Evolutionary conservation across 2,329 filamentous ascomycete genomes (phyloP), one percentile per base, ranked within the genome.

Genomic region (Penicillium occitanis): DNA sequence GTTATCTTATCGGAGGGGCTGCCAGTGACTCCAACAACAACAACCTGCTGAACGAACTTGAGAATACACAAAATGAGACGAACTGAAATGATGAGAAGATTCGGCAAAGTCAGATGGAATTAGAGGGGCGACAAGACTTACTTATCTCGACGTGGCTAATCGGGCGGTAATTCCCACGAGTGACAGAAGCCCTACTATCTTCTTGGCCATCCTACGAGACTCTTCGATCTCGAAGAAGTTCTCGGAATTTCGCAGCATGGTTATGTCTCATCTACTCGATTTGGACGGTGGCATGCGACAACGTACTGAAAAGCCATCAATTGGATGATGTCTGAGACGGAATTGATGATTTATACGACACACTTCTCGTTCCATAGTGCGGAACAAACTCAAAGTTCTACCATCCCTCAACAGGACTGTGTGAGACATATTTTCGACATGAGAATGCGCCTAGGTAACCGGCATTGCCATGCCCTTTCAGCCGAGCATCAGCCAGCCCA

Each of bases 1-100:
- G 50, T 40, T 57, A 57, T 57, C 53, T 57, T 57, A 57, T 57
- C 53, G 53, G 53, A 25, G 19, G 30, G 33, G 48, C 44, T 48
- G 19, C n/a, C 7, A 33, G 30, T 22, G 17, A 22, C 53, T 40
- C 0, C 53, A 57, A 37, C 33, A 22, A 35, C 17, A 11, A 5
- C 46, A 7, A 25, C 22, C 19, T 19, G 19, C 19, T 44, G 17
- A 13, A 46, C 11, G 44, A 46, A 19, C 22, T 40, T 3, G 1
- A 40, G 35, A 42, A 42, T n/a, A 22, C n/a, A 22, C n/a, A 19
- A 28, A 8, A 50, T 28, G 46, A 14, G 46, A 6, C 3, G 22
- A 14, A 50, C 5, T 14, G 2, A 8, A n/a, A 48, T 6, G 1
- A 22, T 10, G 13, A 28, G 22, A 28, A 2, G 22, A 28, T 51